Conservation (phyloP, 192 early-diverging fungal genomes). For the Allomyces javanicus region DNA sequence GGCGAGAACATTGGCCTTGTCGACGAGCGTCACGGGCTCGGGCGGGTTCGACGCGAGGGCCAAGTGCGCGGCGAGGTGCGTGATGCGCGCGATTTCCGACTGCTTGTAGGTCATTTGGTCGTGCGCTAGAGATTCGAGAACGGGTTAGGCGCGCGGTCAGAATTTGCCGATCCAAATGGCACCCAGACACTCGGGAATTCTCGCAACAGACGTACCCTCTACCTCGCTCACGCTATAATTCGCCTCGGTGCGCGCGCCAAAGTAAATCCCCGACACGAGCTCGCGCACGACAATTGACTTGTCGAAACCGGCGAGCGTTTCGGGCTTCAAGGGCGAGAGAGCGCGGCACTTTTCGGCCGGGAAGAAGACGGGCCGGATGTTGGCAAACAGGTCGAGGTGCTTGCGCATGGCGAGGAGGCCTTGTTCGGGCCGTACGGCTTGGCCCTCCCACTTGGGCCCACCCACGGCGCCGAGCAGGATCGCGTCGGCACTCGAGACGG, state of each 20-base stretch:
- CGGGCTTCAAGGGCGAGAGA: constrained; percentile 77
- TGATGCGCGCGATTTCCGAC: constrained; percentile 81
- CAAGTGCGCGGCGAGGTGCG: constrained; percentile 75
- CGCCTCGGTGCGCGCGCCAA: constrained; percentile 79
- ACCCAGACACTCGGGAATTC: too few relatives aligned
- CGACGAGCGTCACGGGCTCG: constrained; percentile 80
- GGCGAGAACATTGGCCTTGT: constrained; percentile 97
- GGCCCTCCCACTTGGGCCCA: constrained; percentile 77
- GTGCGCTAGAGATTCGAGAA: constrained; percentile 30
- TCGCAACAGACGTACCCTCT: too few relatives aligned
- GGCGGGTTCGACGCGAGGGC: constrained; percentile 58
- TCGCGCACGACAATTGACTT: constrained; percentile 77
- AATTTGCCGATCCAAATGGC: too few relatives aligned
- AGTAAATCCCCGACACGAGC: constrained; percentile 94
- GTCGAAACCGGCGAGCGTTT: constrained; percentile 72
- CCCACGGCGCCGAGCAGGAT: constrained; percentile 94
- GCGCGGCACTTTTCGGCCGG: constrained; percentile 59
- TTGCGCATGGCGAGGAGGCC: constrained; percentile 85
- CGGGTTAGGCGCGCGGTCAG: neutral
- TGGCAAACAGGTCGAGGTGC: constrained; percentile 81
- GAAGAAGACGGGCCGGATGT: constrained; percentile 89
- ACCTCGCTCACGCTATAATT: too few relatives aligned
- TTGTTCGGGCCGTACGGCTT: constrained; percentile 80
- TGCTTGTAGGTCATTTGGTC: constrained; percentile 90
- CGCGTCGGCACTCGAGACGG: constrained; percentile 67